Conservation (phyloP, 2,329 filamentous ascomycete genomes). For the Zalaria obscura region DNA sequence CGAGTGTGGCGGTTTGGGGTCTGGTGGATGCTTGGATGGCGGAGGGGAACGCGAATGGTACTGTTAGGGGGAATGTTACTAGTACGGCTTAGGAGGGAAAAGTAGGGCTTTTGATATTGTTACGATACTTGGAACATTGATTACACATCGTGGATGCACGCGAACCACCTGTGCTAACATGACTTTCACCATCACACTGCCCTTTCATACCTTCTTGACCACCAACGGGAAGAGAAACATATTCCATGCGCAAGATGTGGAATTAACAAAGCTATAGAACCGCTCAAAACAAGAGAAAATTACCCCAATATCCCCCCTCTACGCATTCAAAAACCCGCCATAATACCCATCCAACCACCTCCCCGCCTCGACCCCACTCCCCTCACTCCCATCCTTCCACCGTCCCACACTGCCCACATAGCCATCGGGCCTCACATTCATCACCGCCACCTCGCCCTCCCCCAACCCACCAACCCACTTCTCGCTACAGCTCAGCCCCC, state of each 20-base stretch:
- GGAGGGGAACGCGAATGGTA: conserved; percentile 15
- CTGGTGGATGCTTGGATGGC: conserved; percentile 24
- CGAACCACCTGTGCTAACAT: no score
- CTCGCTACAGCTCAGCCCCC: conserved; percentile 39
- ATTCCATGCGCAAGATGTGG: no score
- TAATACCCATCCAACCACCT: conserved; percentile 39
- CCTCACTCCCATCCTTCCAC: conserved; percentile 20
- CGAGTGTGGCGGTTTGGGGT: conserved; percentile 24
- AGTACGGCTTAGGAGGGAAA: not conserved
- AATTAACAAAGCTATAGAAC: no score
- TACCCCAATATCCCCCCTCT: not conserved
- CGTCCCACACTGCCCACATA: conserved; percentile 52
- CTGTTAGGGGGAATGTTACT: conserved; percentile 21
- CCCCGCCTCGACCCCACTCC: conserved; percentile 9
- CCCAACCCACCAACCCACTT: conserved; percentile 54
- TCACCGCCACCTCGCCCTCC: conserved; percentile 44
- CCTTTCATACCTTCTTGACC: no score
- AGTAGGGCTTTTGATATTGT: no score
- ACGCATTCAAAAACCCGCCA: conserved; percentile 25
- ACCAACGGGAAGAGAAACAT: no score
- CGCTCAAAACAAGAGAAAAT: no score
- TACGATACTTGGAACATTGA: no score
- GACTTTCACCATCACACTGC: no score
- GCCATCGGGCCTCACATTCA: conserved; percentile 59
- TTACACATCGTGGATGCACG: no score